phyloP scores from a whole-genome alignment of 2,329 filamentous ascomycete species.

The Colletotrichum sp. region DNA sequence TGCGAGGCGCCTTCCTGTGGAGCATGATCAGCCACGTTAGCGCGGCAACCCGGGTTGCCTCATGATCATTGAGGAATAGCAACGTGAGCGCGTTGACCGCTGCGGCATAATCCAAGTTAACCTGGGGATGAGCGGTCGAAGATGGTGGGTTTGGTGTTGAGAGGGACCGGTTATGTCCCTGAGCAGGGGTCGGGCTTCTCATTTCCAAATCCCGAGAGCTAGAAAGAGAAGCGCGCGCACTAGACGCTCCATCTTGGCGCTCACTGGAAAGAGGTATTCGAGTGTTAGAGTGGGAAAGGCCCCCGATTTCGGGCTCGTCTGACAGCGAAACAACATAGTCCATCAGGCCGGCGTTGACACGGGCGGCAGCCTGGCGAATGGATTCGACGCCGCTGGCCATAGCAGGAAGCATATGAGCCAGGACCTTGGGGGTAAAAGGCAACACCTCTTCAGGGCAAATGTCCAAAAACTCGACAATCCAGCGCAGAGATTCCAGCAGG shows the following conservation, averaged over 20 bases:
- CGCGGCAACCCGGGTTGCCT: conserved; percentile 91
- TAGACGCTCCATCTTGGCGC: conserved; percentile 50
- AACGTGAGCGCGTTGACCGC: conserved; percentile 92
- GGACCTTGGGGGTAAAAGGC: conserved; percentile 88
- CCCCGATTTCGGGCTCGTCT: conserved; percentile 62
- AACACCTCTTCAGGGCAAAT: conserved; percentile 97
- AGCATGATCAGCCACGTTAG: conserved; percentile 98
- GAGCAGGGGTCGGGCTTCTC: conserved; percentile 54
- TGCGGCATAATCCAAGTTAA: conserved; percentile 92
- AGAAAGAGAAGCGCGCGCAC: conserved; percentile 56
- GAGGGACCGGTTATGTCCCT: conserved; percentile 47
- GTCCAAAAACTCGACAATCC: conserved; percentile 96
- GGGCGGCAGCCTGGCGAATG: conserved; percentile 85
- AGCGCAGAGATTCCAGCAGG: conserved; percentile 86
- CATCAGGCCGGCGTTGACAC: conserved; percentile 90
- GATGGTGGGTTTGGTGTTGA: conserved; percentile 50
- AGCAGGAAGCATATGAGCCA: conserved; percentile 90
- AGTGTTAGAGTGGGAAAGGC: conserved; percentile 39
- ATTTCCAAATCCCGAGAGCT: conserved; percentile 60
- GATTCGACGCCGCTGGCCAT: conserved; percentile 92
- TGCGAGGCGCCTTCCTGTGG: conserved; percentile 90
- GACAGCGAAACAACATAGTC: conserved; percentile 93
- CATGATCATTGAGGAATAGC: conserved; percentile 94
- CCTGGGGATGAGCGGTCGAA: conserved; percentile 48
- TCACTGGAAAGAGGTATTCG: conserved; percentile 50